phyloP scores from a whole-genome alignment of 2,329 filamentous ascomycete genomes.

The Monosporascus sp. region DNA sequence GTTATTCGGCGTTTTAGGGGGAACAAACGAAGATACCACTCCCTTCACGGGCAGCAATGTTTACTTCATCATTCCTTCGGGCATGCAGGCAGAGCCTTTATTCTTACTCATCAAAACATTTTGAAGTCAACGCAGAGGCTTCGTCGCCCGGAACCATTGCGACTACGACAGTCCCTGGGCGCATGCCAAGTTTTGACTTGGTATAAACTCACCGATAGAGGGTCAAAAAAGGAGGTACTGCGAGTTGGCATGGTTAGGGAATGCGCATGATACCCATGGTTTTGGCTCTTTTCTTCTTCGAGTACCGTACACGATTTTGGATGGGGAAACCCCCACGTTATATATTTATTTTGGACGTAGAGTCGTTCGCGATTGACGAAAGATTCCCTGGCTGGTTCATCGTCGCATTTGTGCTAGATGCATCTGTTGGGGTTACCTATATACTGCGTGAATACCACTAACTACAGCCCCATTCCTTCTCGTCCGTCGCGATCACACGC shows the following conservation, averaged over 20 bases:
- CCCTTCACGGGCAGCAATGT: constrained; percentile 16
- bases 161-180: neutral
- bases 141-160: neutral
- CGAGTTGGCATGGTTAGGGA: neutral
- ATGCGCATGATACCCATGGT: neutral
- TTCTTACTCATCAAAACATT: neutral
- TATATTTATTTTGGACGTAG: neutral
- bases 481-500: no score
- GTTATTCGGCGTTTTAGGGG: constrained; percentile 21
- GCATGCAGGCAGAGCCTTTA: neutral
- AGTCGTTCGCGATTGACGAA: neutral
- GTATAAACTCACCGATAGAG: neutral
- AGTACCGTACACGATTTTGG: neutral
- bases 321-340: neutral
- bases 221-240: neutral
- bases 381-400: neutral
- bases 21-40: constrained; percentile 25
- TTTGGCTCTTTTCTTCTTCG: neutral
- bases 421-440: no score
- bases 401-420: no score
- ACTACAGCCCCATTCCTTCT: no score
- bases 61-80: constrained; percentile 12
- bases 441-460: no score
- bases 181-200: neutral
- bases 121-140: neutral